Evolutionary conservation across 768 basidiomycete genomes (phyloP).

Genomic region (Auricularia auricula-judae): DNA sequence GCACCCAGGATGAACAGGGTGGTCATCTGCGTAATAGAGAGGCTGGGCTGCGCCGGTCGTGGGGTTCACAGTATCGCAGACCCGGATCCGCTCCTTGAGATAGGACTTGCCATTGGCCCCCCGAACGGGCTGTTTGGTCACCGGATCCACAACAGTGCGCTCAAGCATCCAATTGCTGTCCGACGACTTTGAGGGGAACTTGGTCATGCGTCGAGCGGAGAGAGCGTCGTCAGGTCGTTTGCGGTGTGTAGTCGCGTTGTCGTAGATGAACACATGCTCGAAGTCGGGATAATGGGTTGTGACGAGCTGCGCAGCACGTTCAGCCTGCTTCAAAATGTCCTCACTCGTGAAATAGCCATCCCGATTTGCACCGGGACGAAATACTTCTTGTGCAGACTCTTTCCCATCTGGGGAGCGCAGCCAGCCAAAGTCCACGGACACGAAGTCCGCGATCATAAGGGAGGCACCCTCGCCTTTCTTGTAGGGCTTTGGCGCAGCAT

Average conservation of each 20-base stretch:
- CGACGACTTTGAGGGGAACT: slow-evolving; percentile 5
- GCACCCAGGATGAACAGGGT: slow-evolving; percentile 19
- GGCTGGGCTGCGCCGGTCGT: slow-evolving; percentile 6
- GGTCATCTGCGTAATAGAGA: slow-evolving; percentile 18
- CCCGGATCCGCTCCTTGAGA: slow-evolving; percentile 4
- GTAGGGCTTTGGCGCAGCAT: slow-evolving; percentile 5
- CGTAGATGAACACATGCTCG: slow-evolving; percentile 6
- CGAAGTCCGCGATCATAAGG: slow-evolving; percentile 13
- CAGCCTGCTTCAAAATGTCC: slow-evolving; percentile 12
- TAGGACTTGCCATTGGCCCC: slow-evolving; percentile 5
- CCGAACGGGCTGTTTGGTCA: not conserved
- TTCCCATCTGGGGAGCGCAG: not conserved
- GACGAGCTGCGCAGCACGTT: slow-evolving; percentile 8
- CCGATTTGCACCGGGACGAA: slow-evolving; percentile 1
- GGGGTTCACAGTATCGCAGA: not conserved
- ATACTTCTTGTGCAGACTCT: slow-evolving; percentile 11
- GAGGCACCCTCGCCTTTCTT: slow-evolving; percentile 11
- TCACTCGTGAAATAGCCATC: slow-evolving; percentile 10
- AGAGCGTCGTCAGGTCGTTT: slow-evolving; percentile 12
- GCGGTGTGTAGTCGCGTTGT: slow-evolving; percentile 9
- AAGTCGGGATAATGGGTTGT: slow-evolving; percentile 10
- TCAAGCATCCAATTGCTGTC: not conserved
- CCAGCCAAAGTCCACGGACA: slow-evolving; percentile 7
- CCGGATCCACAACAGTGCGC: not conserved
- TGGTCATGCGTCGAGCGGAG: slow-evolving; percentile 12